These are phyloP conservation scores for Aspergillus homomorphus DNA, from an alignment of 495 filamentous ascomycete species.

Conservation along the genomic window DNA sequence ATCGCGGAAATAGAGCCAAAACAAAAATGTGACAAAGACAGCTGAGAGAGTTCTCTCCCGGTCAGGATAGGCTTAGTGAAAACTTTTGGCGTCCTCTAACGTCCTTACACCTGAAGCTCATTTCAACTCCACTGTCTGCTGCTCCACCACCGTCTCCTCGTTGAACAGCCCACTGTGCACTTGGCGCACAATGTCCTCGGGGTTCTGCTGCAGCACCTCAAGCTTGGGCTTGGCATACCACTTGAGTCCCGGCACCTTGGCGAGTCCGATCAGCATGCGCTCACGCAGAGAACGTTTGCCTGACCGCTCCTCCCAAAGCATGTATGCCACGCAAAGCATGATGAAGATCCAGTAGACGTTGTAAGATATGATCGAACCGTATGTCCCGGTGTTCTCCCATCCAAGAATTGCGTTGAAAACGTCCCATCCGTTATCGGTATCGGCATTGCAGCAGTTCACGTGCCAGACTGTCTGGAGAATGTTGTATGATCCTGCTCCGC, in stretches of 20 bases:
- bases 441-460: slow-evolving; percentile 81
- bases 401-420: slow-evolving; percentile 80
- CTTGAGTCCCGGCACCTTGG: background rate
- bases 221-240: background rate
- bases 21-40: too few species aligned
- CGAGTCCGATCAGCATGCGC: background rate
- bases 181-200: background rate
- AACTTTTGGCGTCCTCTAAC: background rate
- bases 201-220: background rate
- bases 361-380: slow-evolving; percentile 76
- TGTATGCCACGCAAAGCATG: slow-evolving; percentile 23
- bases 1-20: too few species aligned
- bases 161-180: background rate
- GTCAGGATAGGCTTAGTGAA: background rate
- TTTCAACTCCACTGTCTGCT: background rate
- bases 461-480: slow-evolving; percentile 87
- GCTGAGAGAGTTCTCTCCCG: background rate
- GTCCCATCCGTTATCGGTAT: slow-evolving; percentile 77
- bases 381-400: slow-evolving; percentile 87
- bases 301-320: slow-evolving; percentile 26
- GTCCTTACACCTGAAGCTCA: background rate
- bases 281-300: background rate
- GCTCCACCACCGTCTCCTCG: background rate
- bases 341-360: slow-evolving; percentile 75
- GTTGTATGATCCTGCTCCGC: slow-evolving; percentile 84